Conservation (phyloP, 352 stramenopile genomes). For the Peronospora destructor region DNA sequence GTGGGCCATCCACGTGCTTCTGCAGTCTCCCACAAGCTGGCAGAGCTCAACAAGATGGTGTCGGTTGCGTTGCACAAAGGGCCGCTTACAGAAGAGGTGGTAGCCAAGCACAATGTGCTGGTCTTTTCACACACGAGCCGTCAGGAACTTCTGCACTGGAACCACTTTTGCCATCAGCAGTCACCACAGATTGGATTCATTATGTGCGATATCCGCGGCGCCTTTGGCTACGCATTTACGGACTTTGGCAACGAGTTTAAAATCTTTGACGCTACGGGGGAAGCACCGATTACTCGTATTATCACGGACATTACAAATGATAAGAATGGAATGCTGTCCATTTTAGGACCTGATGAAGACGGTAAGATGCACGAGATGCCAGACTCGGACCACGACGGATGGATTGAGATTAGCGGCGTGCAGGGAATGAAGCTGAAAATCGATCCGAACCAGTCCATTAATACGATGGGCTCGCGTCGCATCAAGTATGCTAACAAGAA, state of each 20-base stretch:
- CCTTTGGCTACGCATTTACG: constrained; percentile 75
- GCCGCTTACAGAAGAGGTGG: constrained; percentile 49
- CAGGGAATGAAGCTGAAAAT: constrained; percentile 62
- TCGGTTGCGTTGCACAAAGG: constrained; percentile 68
- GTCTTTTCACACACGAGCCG: constrained; percentile 80
- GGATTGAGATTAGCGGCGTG: constrained; percentile 81
- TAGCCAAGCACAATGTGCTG: constrained; percentile 77
- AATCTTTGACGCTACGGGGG: constrained; percentile 71
- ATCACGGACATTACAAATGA: constrained; percentile 85
- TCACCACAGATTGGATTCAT: constrained; percentile 78
- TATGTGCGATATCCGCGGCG: constrained; percentile 65
- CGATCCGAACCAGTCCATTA: constrained; percentile 65
- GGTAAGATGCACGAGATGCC: constrained; percentile 87
- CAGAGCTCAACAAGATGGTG: constrained; percentile 90
- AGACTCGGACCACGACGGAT: constrained; percentile 79
- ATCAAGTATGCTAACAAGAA: constrained; percentile 84
- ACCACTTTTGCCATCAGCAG: constrained; percentile 83
- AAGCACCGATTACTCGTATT: constrained; percentile 80
- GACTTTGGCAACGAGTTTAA: constrained; percentile 76
- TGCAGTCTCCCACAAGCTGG: constrained; percentile 71
- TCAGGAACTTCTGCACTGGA: constrained; percentile 81
- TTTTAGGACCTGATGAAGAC: constrained; percentile 76
- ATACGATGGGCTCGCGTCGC: constrained; percentile 59
- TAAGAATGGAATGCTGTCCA: constrained; percentile 61
- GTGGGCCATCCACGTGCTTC: constrained; percentile 57